Evolutionary conservation across 108 stramenopile species (phyloP).

Genomic region (Nitzschia putrida): DNA sequence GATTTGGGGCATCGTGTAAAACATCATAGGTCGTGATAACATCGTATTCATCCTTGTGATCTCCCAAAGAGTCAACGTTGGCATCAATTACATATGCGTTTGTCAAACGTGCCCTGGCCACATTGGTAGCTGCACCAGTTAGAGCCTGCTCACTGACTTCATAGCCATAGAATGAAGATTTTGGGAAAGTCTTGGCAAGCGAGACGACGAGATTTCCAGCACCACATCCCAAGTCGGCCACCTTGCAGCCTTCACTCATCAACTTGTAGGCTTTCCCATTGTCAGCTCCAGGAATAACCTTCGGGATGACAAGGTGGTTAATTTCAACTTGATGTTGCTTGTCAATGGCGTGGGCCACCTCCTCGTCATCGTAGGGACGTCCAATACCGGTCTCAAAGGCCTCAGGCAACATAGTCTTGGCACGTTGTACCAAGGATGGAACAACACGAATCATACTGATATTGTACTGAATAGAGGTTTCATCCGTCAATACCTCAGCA

Average conservation of each 20-base stretch:
- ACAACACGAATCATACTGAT: constrained; percentile 10
- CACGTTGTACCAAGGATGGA: constrained; percentile 24
- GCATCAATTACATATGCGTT: constrained; percentile 22
- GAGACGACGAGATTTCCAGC: constrained; percentile 23
- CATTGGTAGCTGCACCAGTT: constrained; percentile 3
- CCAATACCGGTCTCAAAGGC: constrained; percentile 28
- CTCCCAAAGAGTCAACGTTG: constrained; percentile 23
- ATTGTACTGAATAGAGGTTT: constrained; percentile 8
- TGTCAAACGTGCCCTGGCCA: constrained; percentile 1
- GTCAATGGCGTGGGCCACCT: constrained; percentile 25
- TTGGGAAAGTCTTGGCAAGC: constrained; percentile 20
- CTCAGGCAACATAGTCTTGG: constrained; percentile 27
- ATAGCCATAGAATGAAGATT: constrained; percentile 15
- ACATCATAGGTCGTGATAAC: constrained; percentile 32
- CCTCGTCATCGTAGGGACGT: constrained; percentile 19
- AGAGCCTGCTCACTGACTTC: constrained; percentile 22
- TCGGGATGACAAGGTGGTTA: constrained; percentile 13
- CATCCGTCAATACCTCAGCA: constrained; percentile 21
- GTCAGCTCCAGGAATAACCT: constrained; percentile 2
- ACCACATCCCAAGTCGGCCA: constrained; percentile 38
- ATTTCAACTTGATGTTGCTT: constrained; percentile 8
- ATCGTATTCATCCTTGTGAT: constrained; percentile 21
- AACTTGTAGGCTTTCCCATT: background rate
- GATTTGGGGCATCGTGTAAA: constrained; percentile 28
- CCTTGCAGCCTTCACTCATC: constrained; percentile 12